These are phyloP conservation scores for Diaporthe sp. DNA, from an alignment of 2,329 filamentous ascomycete genomes.

Conservation along the genomic window DNA sequence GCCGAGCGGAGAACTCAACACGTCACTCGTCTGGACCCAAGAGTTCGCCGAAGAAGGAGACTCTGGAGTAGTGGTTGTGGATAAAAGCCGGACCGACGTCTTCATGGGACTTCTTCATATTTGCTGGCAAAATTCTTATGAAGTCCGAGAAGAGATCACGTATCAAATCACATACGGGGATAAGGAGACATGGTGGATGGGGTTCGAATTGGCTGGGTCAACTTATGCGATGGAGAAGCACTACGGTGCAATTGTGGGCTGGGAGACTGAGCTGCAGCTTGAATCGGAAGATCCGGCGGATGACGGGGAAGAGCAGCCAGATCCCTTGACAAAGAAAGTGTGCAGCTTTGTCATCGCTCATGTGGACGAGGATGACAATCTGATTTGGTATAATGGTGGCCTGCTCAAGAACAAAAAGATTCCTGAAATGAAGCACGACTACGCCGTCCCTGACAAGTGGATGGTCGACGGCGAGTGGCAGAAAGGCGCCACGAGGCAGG, in stretches of 20 bases:
- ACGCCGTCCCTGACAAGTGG: slow-evolving; percentile 53
- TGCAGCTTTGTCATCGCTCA: slow-evolving; percentile 59
- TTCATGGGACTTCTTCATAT: slow-evolving; percentile 55
- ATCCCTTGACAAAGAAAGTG: slow-evolving; percentile 41
- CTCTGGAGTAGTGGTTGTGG: slow-evolving; percentile 55
- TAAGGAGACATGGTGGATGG: slow-evolving; percentile 61
- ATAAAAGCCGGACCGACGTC: slow-evolving; percentile 54
- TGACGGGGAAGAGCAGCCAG: background rate
- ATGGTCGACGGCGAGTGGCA: slow-evolving; percentile 56
- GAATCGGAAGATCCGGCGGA: background rate
- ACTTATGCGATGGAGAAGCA: slow-evolving; percentile 55
- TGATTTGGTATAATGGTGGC: slow-evolving; percentile 59
- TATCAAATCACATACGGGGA: slow-evolving; percentile 58
- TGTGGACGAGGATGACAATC: slow-evolving; percentile 50
- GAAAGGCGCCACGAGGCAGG: slow-evolving; percentile 49
- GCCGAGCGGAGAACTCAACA: slow-evolving; percentile 49
- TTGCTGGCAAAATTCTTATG: slow-evolving; percentile 58
- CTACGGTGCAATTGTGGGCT: slow-evolving; percentile 57
- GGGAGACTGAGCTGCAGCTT: slow-evolving; percentile 39
- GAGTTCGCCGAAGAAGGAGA: slow-evolving; percentile 57
- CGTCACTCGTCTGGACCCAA: slow-evolving; percentile 54
- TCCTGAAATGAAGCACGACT: slow-evolving; percentile 45
- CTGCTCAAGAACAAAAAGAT: slow-evolving; percentile 55
- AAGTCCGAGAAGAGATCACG: slow-evolving; percentile 54
- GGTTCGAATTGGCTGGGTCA: slow-evolving; percentile 54